Percentiles rank a stretch among this genome's conserved stretches.
Conservation (phyloP, 73 alveolate species). For the Stentor roeselii region DNA sequence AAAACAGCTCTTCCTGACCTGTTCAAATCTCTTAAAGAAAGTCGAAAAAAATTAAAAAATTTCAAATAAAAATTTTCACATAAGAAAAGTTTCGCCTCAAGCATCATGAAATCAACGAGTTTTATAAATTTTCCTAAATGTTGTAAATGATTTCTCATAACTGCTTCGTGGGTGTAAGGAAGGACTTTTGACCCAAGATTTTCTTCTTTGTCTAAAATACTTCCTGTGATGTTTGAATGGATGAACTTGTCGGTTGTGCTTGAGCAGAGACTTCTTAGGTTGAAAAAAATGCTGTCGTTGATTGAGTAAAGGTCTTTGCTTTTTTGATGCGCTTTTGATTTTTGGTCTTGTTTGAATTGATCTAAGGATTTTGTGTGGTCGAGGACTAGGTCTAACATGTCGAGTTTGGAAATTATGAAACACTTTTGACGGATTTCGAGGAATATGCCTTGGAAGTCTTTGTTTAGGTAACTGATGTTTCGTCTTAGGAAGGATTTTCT, state of each 20-base stretch:
- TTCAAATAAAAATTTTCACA: not conserved
- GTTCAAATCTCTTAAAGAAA: not conserved
- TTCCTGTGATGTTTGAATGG: not conserved
- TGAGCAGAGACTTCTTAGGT: not conserved
- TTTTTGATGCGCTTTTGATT: not conserved
- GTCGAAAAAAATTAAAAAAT: too few relatives aligned
- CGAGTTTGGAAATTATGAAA: not conserved
- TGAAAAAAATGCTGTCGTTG: not conserved
- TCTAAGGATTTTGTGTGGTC: not conserved
- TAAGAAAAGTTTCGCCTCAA: not conserved
- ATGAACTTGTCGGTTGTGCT: not conserved
- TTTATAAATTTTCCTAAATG: not conserved
- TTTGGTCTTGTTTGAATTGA: not conserved
- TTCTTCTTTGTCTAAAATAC: constrained; percentile 1
- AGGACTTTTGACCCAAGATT: not conserved
- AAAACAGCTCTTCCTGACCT: not conserved
- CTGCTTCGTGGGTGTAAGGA: not conserved
- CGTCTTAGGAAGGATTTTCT: not conserved
- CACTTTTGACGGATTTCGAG: not conserved
- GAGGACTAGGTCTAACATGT: not conserved
- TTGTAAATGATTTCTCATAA: not conserved
- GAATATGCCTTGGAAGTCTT: not conserved
- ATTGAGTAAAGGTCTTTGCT: not conserved
- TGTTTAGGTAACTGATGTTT: too few relatives aligned
- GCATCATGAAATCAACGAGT: not conserved